Percentiles rank a stretch among this genome's conserved stretches.
Conservation (phyloP, 1,284 basidiomycete species). For the Cronartium quercuum region DNA sequence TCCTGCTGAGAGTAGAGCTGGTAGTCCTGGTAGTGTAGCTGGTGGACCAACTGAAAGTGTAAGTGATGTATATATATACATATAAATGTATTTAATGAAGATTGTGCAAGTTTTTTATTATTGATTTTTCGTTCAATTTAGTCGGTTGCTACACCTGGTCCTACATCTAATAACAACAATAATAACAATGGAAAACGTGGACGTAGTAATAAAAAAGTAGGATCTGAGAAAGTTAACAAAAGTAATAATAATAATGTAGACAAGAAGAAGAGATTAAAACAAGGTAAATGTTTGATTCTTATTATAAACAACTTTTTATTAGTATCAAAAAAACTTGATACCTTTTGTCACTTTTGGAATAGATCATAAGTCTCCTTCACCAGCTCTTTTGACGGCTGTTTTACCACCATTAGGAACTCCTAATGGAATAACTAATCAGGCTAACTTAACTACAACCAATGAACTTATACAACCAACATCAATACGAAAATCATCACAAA, state of each 20-base stretch:
- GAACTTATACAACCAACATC: too few species aligned
- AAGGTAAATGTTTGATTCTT: neutral
- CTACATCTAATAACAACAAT: too few species aligned
- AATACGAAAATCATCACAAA: neutral
- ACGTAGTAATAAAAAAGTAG: too few species aligned
- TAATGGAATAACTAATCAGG: neutral
- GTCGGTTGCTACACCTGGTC: too few species aligned
- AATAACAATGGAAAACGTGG: too few species aligned
- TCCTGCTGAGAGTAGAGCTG: conserved; percentile 21
- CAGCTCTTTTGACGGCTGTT: neutral
- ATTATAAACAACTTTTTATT: neutral
- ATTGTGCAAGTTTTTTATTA: too few species aligned
- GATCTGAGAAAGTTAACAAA: neutral
- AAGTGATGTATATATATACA: conserved; percentile 3
- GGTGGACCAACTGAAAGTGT: conserved; percentile 25
- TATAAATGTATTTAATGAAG: too few species aligned
- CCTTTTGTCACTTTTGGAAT: neutral
- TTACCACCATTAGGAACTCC: conserved; percentile 3
- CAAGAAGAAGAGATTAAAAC: conserved; percentile 33
- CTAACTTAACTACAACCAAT: neutral
- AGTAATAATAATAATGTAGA: conserved; percentile 2
- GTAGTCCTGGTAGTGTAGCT: conserved; percentile 35
- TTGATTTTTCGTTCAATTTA: too few species aligned
- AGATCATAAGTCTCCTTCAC: conserved; percentile 22
- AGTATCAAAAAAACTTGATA: neutral